These are phyloP conservation scores for Tylopilus balloui DNA, from an alignment of 768 basidiomycete species.

Conservation along the genomic window DNA sequence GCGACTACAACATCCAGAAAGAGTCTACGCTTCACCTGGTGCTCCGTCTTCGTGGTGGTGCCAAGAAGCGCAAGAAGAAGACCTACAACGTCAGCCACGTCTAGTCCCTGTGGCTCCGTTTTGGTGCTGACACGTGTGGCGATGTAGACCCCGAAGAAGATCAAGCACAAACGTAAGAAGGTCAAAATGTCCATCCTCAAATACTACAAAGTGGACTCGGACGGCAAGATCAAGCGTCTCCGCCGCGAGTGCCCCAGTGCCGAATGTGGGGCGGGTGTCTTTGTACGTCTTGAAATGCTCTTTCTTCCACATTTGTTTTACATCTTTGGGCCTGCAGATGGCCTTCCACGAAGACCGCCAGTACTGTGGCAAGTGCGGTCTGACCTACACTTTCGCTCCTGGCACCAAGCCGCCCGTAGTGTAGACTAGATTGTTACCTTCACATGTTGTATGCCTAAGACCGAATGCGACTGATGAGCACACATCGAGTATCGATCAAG, in stretches of 20 bases:
- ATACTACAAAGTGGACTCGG: conserved; percentile 99
- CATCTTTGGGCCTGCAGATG: conserved; percentile 57
- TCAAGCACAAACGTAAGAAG: conserved; percentile 99
- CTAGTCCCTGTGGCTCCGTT: background rate
- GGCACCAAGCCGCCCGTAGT: conserved; percentile 74
- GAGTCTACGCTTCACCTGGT: conserved; percentile 98
- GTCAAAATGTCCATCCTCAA: conserved; percentile 99
- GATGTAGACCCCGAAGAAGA: conserved; percentile 90
- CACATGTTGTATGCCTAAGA: conserved; percentile 13
- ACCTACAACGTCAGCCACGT: conserved; percentile 81
- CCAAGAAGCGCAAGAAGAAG: conserved; percentile 99
- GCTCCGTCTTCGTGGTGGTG: conserved; percentile 97
- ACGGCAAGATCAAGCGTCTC: conserved; percentile 99
- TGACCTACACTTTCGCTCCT: conserved; percentile 82
- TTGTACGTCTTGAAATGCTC: conserved; percentile 45
- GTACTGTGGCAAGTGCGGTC: conserved; percentile 93
- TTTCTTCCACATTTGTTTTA: background rate
- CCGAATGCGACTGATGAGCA: conserved; percentile 3
- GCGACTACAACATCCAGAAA: conserved; percentile 98
- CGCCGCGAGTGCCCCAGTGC: conserved; percentile 91
- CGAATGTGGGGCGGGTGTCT: conserved; percentile 82
- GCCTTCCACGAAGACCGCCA: conserved; percentile 98
- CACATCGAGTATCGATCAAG: background rate
- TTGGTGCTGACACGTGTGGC: conserved; percentile 3
- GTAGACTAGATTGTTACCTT: conserved; percentile 33